Evolutionary conservation across 805 yeast species (phyloP), one percentile per base, ranked within the genome.

Genomic region (Barnettozyma populi): DNA sequence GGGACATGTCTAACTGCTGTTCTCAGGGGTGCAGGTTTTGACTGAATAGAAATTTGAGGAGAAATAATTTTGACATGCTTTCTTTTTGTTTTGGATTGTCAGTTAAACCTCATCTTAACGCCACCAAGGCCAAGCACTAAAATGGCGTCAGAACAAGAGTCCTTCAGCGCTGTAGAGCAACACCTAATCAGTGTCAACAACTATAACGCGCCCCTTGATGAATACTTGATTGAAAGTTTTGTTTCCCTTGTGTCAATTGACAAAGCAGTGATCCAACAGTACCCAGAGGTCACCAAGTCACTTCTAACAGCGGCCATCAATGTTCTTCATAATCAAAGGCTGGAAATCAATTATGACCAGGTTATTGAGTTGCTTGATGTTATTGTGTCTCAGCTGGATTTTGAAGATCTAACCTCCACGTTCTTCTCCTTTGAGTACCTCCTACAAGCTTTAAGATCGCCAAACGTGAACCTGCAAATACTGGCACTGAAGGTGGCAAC

Each of bases 401-500:
- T 52, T 31, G 62, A 47, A 18, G 46, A 59, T n/a, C 32, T 44
- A 11, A 45, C 57, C 16, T 46, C 42, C 7, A 18, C 46, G 14
- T 40, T 52, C 10, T 53, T 59, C 25, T 49, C 53, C 14, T 24
- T 51, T 23, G 51, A 47, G 5, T 44, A 51, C 39, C n/a, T 60
- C 9, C 20, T 56, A 9, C 48, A 56, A 9, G 62, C 61, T 9
- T 46, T 60, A 18, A 31, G 44, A 5, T 53, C 63, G 2, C 47
- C 43, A 0, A 52, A 49, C 25, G 49, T 40, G 16, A 51, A 53
- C 23, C 32, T 59, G 8, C 60, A 57, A 39, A 46, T 51, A 14
- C 31, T 57, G 5, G 59, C 59, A 2, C 10, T 60, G 36, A 55
- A 50, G 40, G 55, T 57, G 20, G 36, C 55, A 9, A 35, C 56